These are phyloP conservation scores for Rhynchospora pubera DNA, from an alignment of 176 grass and related monocot species.

Conservation along the genomic window DNA sequence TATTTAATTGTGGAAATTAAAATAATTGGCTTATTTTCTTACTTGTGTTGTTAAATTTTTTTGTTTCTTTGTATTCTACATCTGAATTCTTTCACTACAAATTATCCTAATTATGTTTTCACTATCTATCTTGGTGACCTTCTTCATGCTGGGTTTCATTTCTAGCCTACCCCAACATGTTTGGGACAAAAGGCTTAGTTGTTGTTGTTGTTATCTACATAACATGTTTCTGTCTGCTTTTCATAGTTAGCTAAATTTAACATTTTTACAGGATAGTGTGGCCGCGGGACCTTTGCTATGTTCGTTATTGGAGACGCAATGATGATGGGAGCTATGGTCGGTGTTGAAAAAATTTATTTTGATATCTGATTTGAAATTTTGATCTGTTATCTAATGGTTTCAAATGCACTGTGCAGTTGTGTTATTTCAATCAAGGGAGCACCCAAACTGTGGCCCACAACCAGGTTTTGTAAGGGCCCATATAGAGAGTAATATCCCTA, in stretches of 20 bases:
- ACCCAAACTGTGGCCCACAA: slow-evolving; percentile 85
- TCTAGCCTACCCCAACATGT: no score
- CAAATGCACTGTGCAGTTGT: slow-evolving; percentile 55
- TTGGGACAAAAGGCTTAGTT: no score
- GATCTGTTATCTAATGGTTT: slow-evolving; percentile 10
- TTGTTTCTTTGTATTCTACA: slow-evolving; percentile 5
- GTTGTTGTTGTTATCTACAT: background rate
- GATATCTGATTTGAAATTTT: slow-evolving; percentile 20
- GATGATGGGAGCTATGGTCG: slow-evolving; percentile 99
- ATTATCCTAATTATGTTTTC: slow-evolving; percentile 9
- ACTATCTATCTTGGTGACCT: background rate
- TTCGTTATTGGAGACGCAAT: slow-evolving; percentile 97
- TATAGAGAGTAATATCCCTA: slow-evolving; percentile 68
- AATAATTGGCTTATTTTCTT: background rate
- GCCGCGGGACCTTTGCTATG: slow-evolving; percentile 94
- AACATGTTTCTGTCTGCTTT: background rate
- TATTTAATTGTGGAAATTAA: background rate
- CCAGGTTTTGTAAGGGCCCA: slow-evolving; percentile 97
- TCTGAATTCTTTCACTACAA: background rate
- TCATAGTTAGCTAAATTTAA: slow-evolving; percentile 9
- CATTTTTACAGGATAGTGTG: slow-evolving; percentile 64
- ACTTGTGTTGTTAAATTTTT: background rate
- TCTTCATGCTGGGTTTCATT: no score
- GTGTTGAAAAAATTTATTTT: slow-evolving; percentile 33
- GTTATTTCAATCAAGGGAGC: slow-evolving; percentile 89